Evolutionary conservation across 2,329 filamentous ascomycete genomes (phyloP).

Genomic region (Penicillium sp.): DNA sequence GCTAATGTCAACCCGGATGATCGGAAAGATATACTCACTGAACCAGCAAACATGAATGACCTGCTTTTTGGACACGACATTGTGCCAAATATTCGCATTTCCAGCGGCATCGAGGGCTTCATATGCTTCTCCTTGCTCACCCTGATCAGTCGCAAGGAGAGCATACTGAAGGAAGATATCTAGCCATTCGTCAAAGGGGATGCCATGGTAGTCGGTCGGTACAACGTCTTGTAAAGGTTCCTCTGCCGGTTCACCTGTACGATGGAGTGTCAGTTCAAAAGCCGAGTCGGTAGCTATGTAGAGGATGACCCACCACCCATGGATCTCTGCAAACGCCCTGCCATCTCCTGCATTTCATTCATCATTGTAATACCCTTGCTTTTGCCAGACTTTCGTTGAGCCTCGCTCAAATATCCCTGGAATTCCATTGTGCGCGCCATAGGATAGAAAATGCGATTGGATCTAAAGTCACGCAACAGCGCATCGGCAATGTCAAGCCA

Average conservation of each 20-base stretch:
- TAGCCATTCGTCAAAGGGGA: conserved; percentile 79
- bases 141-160: conserved; percentile 65
- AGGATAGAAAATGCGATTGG: conserved; percentile 58
- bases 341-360: conserved; percentile 44
- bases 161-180: conserved; percentile 87
- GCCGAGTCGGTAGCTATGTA: too few relatives aligned
- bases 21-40: conserved; percentile 44
- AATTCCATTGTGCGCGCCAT: conserved; percentile 50
- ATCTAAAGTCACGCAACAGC: conserved; percentile 57
- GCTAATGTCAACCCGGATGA: neutral
- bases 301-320: conserved; percentile 37
- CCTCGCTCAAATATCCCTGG: conserved; percentile 45
- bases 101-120: conserved; percentile 71
- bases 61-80: conserved; percentile 62
- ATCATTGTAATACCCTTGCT: conserved; percentile 36
- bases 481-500: conserved; percentile 58
- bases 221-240: conserved; percentile 32
- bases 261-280: conserved; percentile 12
- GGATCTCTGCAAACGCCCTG: conserved; percentile 41
- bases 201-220: conserved; percentile 64
- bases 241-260: conserved; percentile 21
- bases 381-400: conserved; percentile 36
- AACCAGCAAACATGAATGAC: conserved; percentile 74
- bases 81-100: conserved; percentile 77
- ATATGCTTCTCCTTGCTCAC: conserved; percentile 69